These are phyloP conservation scores for Incumbomyces lentus DNA, from an alignment of 2,329 filamentous ascomycete species.

Conservation along the genomic window DNA sequence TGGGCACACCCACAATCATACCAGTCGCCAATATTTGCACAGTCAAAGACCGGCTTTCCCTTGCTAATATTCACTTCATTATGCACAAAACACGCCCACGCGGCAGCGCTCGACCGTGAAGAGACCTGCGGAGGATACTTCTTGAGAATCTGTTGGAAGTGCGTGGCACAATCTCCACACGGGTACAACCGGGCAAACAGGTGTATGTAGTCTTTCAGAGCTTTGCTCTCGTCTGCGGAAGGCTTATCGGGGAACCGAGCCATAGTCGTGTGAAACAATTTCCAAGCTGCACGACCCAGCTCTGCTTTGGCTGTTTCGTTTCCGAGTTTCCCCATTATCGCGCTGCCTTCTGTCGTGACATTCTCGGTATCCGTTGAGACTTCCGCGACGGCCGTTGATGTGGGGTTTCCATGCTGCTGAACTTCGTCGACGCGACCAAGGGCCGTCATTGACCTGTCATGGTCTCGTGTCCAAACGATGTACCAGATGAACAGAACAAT, in stretches of 20 bases:
- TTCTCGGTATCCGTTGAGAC: conserved; percentile 1
- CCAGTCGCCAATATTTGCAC: conserved; percentile 54
- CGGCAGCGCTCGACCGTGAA: conserved; percentile 51
- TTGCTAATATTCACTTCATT: conserved; percentile 56
- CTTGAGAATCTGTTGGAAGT: conserved; percentile 51
- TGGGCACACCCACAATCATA: conserved; percentile 58
- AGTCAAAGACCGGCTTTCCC: conserved; percentile 52
- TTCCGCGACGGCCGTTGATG: conserved; percentile 5
- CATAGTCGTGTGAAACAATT: conserved; percentile 57
- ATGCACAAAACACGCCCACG: conserved; percentile 57
- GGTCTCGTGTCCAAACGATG: conserved; percentile 18
- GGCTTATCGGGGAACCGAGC: conserved; percentile 55
- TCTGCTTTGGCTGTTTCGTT: conserved; percentile 47
- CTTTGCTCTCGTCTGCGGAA: conserved; percentile 48
- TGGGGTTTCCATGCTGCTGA: conserved; percentile 9
- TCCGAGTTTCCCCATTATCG: conserved; percentile 37
- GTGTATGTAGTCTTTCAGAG: conserved; percentile 51
- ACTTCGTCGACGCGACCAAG: conserved; percentile 10
- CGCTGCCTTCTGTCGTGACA: conserved; percentile 30
- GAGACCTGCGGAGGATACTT: conserved; percentile 56
- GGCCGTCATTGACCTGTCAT: conserved; percentile 10
- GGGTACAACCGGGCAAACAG: conserved; percentile 56
- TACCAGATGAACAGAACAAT: conserved; percentile 22
- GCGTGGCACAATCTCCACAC: conserved; percentile 56
- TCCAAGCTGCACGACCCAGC: conserved; percentile 55